phyloP scores from a whole-genome alignment of 768 basidiomycete genomes.

The Mycena vitilis region DNA sequence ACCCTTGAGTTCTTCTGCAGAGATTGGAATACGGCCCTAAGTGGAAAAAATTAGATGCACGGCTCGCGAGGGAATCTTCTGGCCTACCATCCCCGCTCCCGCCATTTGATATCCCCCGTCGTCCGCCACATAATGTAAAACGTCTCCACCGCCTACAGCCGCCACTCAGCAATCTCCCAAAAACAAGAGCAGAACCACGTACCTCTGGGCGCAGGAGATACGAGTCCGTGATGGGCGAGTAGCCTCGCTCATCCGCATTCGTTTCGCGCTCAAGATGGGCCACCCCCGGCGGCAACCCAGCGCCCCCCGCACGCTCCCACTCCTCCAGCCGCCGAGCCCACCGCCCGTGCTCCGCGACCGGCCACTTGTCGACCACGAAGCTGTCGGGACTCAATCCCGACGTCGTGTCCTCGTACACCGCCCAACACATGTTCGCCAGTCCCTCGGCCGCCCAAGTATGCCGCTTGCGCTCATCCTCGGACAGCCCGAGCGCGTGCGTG shows the following conservation, averaged over 20 bases:
- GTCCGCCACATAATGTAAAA: conserved; percentile 53
- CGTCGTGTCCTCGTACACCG: conserved; percentile 61
- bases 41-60: conserved; percentile 39
- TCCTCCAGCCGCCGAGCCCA: conserved; percentile 41
- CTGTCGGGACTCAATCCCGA: conserved; percentile 63
- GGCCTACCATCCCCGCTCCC: conserved; percentile 52
- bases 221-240: conserved; percentile 35
- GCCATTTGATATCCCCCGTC: conserved; percentile 50
- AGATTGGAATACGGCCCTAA: conserved; percentile 32
- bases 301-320: conserved; percentile 44
- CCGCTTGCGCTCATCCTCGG: conserved; percentile 43
- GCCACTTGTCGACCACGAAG: conserved; percentile 32
- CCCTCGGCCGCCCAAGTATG: conserved; percentile 61
- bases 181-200: not conserved
- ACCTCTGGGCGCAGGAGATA: conserved; percentile 53
- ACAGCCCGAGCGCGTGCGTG: conserved; percentile 45
- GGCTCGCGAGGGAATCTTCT: conserved; percentile 46
- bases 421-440: conserved; percentile 57
- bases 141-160: conserved; percentile 48
- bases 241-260: conserved; percentile 38
- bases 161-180: not conserved
- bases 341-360: conserved; percentile 31
- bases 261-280: conserved; percentile 30
- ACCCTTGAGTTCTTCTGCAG: conserved; percentile 22
- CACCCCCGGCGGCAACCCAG: conserved; percentile 35